Conservation (phyloP, 495 filamentous ascomycete species). For the Aspergillus cristatus region DNA sequence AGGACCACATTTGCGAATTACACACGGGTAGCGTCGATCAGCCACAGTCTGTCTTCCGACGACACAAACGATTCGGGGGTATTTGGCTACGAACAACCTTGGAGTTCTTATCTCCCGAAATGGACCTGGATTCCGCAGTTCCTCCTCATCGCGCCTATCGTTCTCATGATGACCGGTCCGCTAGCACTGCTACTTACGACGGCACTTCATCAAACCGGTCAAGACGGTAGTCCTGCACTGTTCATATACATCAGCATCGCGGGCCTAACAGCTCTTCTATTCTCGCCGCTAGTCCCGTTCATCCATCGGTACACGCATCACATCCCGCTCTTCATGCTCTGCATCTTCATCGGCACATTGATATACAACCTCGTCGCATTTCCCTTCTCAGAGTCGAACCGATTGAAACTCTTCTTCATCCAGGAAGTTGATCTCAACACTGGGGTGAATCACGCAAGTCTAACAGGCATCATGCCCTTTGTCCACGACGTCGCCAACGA, state of each 20-base stretch:
- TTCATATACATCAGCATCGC: slow-evolving; percentile 63
- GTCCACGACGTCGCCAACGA: slow-evolving; percentile 54
- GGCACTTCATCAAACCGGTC: slow-evolving; percentile 68
- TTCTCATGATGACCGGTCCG: slow-evolving; percentile 64
- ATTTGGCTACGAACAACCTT: slow-evolving; percentile 74
- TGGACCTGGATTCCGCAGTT: slow-evolving; percentile 88
- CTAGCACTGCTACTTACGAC: slow-evolving; percentile 64
- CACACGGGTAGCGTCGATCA: slow-evolving; percentile 40
- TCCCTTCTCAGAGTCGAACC: slow-evolving; percentile 69
- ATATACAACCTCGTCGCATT: slow-evolving; percentile 85
- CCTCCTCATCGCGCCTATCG: slow-evolving; percentile 66
- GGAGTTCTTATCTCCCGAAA: slow-evolving; percentile 67
- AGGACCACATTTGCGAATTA: slow-evolving; percentile 70
- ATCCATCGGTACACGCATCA: slow-evolving; percentile 81
- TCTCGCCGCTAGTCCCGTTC: slow-evolving; percentile 76
- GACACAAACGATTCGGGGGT: too few relatives aligned
- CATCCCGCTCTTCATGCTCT: slow-evolving; percentile 65
- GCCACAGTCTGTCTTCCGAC: too few relatives aligned
- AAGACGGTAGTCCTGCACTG: slow-evolving; percentile 60
- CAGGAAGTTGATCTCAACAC: slow-evolving; percentile 74
- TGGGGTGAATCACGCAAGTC: slow-evolving; percentile 55
- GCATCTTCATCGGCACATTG: slow-evolving; percentile 65
- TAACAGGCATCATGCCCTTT: slow-evolving; percentile 65
- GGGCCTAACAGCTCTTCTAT: slow-evolving; percentile 55
- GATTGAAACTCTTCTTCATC: slow-evolving; percentile 80